A percentile compares a stretch with the other conserved stretches of the same genome.
Evolutionary conservation across 768 basidiomycete species (phyloP).

Genomic region (Podaxis rugospora): DNA sequence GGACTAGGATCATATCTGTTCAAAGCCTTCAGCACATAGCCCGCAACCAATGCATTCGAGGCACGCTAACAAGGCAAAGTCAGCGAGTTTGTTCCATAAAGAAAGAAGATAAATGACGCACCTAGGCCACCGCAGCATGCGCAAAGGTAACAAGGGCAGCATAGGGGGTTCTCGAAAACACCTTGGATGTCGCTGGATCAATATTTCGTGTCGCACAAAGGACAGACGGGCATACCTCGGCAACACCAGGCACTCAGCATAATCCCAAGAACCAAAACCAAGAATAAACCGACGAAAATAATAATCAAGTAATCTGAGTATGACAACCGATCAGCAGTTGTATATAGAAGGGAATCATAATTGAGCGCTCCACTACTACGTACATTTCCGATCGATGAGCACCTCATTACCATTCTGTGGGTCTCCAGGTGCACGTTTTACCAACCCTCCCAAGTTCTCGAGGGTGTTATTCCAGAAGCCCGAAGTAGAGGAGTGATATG

Average conservation of each 20-base stretch:
- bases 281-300: constrained; percentile 56
- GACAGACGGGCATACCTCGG: constrained; percentile 32
- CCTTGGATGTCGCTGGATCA: constrained; percentile 25
- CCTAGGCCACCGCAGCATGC: constrained; percentile 70
- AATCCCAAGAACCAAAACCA: constrained; percentile 49
- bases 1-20: constrained; percentile 18
- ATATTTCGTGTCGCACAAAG: not conserved
- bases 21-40: constrained; percentile 51
- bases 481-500: not conserved
- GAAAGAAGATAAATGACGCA: constrained; percentile 19
- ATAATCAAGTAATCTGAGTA: constrained; percentile 56
- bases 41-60: constrained; percentile 70
- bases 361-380: not conserved
- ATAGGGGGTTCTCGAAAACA: constrained; percentile 57
- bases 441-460: not conserved
- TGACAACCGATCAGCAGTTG: not conserved
- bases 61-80: constrained; percentile 36
- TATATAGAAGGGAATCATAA: not conserved
- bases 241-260: constrained; percentile 69
- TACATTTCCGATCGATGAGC: constrained; percentile 3
- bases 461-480: not conserved
- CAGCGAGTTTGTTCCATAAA: not conserved
- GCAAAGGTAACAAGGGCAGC: constrained; percentile 69
- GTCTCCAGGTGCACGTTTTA: constrained; percentile 3
- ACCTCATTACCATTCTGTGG: not conserved